These are phyloP conservation scores for Hypoxylon sp. DNA, from an alignment of 2,329 filamentous ascomycete genomes.

Conservation along the genomic window DNA sequence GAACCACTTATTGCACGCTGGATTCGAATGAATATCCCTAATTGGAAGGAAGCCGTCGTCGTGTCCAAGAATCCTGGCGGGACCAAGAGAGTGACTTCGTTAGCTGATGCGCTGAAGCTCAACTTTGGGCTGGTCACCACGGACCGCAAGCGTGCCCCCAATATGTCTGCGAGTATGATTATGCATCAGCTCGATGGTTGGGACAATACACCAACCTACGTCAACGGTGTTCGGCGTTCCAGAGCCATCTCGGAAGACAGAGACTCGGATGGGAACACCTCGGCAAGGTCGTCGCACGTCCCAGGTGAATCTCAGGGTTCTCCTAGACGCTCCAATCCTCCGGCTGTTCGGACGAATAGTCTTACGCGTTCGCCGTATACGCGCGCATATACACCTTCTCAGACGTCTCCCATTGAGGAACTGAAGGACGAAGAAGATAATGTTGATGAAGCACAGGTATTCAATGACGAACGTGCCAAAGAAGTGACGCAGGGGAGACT, in stretches of 20 bases:
- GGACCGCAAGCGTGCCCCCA: slow-evolving; percentile 74
- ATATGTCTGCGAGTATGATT: slow-evolving; percentile 84
- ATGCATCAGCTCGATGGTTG: slow-evolving; percentile 74
- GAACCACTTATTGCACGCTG: slow-evolving; percentile 95
- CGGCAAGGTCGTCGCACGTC: slow-evolving; percentile 44
- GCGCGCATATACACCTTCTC: slow-evolving; percentile 52
- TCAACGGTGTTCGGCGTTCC: slow-evolving; percentile 48
- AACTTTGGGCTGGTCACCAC: slow-evolving; percentile 98
- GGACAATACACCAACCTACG: slow-evolving; percentile 45
- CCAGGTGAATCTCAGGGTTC: slow-evolving; percentile 60
- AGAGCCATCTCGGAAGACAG: slow-evolving; percentile 44
- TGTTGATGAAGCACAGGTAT: slow-evolving; percentile 59
- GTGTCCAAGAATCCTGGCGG: slow-evolving; percentile 98
- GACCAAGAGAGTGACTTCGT: slow-evolving; percentile 94
- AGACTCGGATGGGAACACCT: slow-evolving; percentile 49
- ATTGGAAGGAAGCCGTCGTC: slow-evolving; percentile 92
- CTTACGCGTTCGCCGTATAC: slow-evolving; percentile 48
- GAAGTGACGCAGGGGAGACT: slow-evolving; percentile 94
- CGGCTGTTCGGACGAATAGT: slow-evolving; percentile 49
- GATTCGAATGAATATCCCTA: slow-evolving; percentile 88
- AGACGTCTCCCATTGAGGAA: slow-evolving; percentile 54
- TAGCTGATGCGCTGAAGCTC: slow-evolving; percentile 94
- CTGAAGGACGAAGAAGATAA: slow-evolving; percentile 56
- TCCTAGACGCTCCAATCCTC: slow-evolving; percentile 55
- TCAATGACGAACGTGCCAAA: slow-evolving; percentile 83